These are phyloP conservation scores for Ilyonectria robusta DNA, from an alignment of 2,329 filamentous ascomycete species.

Conservation along the genomic window DNA sequence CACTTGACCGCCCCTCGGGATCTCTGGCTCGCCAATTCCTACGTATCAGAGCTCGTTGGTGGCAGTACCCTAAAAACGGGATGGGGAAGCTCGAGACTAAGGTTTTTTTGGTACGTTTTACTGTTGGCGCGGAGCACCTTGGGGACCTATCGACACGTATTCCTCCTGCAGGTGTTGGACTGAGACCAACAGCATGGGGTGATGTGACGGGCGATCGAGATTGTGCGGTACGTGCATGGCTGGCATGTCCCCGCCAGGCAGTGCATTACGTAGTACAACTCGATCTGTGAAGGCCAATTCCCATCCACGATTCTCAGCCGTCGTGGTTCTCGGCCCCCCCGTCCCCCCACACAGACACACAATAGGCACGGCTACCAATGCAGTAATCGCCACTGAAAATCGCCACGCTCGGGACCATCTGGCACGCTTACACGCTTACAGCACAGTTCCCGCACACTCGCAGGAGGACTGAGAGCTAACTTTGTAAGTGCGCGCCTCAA, in stretches of 20 bases:
- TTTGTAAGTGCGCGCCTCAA: slow-evolving; percentile 9
- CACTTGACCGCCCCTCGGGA: slow-evolving; percentile 24
- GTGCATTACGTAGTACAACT: neutral
- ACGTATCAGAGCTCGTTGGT: slow-evolving; percentile 17
- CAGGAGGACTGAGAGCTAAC: slow-evolving; percentile 2
- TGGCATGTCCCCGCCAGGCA: neutral
- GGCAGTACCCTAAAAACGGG: slow-evolving; percentile 14
- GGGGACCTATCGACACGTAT: slow-evolving; percentile 14
- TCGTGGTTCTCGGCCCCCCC: neutral
- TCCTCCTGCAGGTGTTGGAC: slow-evolving; percentile 6
- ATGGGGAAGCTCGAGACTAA: slow-evolving; percentile 10
- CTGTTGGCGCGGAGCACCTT: neutral
- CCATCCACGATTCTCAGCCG: neutral
- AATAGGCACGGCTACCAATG: neutral
- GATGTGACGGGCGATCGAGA: slow-evolving; percentile 11
- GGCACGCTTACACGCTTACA: neutral
- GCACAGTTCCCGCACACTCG: neutral
- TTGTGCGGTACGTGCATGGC: slow-evolving; percentile 2
- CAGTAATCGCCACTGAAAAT: neutral
- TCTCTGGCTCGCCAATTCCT: slow-evolving; percentile 1
- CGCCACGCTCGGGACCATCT: neutral
- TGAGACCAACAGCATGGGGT: slow-evolving; percentile 25
- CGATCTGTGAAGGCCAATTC: neutral
- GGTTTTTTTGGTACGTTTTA: slow-evolving; percentile 9
- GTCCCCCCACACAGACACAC: neutral